Percentiles rank a stretch among this genome's conserved stretches.
These are phyloP conservation scores for Durotheca rogersii DNA, from an alignment of 495 filamentous ascomycete genomes.

Conservation along the genomic window DNA sequence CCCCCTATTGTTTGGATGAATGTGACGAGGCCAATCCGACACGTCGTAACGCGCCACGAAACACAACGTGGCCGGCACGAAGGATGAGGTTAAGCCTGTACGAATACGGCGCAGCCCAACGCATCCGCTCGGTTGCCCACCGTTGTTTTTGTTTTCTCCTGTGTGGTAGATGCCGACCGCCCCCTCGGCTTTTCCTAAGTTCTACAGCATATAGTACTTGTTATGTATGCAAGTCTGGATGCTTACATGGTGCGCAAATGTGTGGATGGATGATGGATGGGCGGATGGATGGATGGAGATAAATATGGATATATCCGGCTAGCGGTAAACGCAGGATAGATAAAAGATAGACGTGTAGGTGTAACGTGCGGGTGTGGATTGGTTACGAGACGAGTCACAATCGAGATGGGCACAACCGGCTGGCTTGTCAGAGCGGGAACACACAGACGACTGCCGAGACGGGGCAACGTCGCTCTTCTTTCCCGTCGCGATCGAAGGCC, in stretches of 20 bases:
- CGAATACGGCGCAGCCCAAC: conserved; percentile 24
- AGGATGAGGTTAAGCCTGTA: conserved; percentile 24
- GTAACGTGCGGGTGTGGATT: no score
- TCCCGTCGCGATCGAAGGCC: no score
- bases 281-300: no score
- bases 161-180: conserved; percentile 4
- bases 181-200: no score
- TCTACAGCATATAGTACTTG: no score
- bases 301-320: conserved; percentile 4
- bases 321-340: conserved; percentile 8
- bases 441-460: conserved; percentile 23
- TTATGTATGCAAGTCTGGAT: no score
- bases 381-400: no score
- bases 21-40: conserved; percentile 25
- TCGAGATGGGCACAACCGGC: not conserved
- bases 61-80: conserved; percentile 28
- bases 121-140: not conserved
- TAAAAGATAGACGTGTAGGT: no score
- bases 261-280: no score
- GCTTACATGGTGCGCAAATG: no score
- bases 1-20: conserved; percentile 29
- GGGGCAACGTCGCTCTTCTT: no score
- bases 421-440: conserved; percentile 7
- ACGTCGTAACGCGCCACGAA: conserved; percentile 20
- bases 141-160: no score